Evolutionary conservation across 768 basidiomycete genomes (phyloP), one percentile per base, ranked within the genome.

Genomic region (button mushroom (Agaricus bisporus)): DNA sequence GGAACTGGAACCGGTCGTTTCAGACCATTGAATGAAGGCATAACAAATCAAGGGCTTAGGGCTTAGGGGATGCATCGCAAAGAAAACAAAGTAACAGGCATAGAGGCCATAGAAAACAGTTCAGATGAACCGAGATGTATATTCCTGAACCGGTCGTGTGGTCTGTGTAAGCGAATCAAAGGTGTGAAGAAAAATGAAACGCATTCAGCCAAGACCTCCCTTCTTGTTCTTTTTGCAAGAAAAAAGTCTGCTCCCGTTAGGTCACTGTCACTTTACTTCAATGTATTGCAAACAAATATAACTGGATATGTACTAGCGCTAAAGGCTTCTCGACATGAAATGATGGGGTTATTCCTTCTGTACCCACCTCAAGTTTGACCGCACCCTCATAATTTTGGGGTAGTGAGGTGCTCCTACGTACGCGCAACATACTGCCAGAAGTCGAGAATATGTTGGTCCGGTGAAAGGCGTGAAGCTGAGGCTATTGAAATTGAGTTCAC

Each of bases 261-360:
- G 38, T 12, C n/a, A 1, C n/a, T n/a, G 14, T 41, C n/a, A 42
- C 44, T 44, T 20, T 41, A 43, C 29, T 20, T 42, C 44, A 38
- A 52, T 52, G 37, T 41, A 54, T 47, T 45, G 52, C 43, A 41
- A 18, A 20, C 28, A 14, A 51, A 44, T 32, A 10, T 26, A 10
- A 22, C 43, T 39, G 36, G 11, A 53, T 46, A 32, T 54, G 52
- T 54, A 51, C 41, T 51, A 51, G 49, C 49, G 49, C 41, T 18
- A 11, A 20, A 5, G 14, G 22, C 26, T 32, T 32, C 32, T 11
- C 32, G 3, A 28, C 17, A 18, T 20, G 18, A 37, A 10, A 15
- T 14, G 28, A 28, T 43, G 39, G 15, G n/a, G 29, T 20, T 17
- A 29, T 50, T 18, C 8, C 26, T 15, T 35, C 44, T 28, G 18